These are phyloP conservation scores for Penicillium salamii DNA, from an alignment of 495 filamentous ascomycete genomes.

Conservation along the genomic window DNA sequence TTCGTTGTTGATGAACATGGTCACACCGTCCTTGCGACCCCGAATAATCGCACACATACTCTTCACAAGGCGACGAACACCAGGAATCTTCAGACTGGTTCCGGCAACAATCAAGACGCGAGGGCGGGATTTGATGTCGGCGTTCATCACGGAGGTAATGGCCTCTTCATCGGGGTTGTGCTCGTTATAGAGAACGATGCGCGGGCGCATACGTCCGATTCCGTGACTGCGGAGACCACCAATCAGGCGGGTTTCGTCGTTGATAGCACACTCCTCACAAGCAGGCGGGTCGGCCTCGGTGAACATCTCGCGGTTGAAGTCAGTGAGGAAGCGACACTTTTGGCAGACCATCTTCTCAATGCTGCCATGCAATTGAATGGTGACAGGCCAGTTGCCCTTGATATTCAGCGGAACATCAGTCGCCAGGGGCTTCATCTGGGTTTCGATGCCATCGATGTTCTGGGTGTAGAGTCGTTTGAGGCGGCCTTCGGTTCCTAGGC, in stretches of 20 bases:
- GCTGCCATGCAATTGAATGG: conserved; percentile 91
- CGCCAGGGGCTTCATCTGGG: conserved; percentile 71
- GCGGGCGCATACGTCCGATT: conserved; percentile 82
- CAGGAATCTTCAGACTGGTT: conserved; percentile 92
- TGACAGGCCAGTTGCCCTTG: conserved; percentile 90
- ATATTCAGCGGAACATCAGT: conserved; percentile 69
- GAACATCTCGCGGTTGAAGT: conserved; percentile 78
- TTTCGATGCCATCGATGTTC: conserved; percentile 95
- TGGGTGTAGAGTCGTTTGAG: conserved; percentile 92
- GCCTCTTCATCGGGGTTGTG: conserved; percentile 94
- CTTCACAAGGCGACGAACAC: conserved; percentile 81
- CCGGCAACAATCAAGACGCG: conserved; percentile 94
- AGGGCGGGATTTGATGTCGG: conserved; percentile 79
- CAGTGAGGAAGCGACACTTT: conserved; percentile 76
- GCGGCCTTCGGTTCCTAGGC: conserved; percentile 81
- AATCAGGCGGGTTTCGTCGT: conserved; percentile 72
- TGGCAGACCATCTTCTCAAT: conserved; percentile 94
- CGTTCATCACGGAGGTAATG: conserved; percentile 82
- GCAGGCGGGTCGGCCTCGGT: conserved; percentile 79
- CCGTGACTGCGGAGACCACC: conserved; percentile 91
- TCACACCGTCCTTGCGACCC: conserved; percentile 78
- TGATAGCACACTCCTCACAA: conserved; percentile 70
- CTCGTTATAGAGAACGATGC: conserved; percentile 97
- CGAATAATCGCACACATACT: conserved; percentile 84
- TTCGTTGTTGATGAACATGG: conserved; percentile 92